These are phyloP conservation scores for Clavispora santaluciae DNA, from an alignment of 805 yeast species.

Conservation along the genomic window DNA sequence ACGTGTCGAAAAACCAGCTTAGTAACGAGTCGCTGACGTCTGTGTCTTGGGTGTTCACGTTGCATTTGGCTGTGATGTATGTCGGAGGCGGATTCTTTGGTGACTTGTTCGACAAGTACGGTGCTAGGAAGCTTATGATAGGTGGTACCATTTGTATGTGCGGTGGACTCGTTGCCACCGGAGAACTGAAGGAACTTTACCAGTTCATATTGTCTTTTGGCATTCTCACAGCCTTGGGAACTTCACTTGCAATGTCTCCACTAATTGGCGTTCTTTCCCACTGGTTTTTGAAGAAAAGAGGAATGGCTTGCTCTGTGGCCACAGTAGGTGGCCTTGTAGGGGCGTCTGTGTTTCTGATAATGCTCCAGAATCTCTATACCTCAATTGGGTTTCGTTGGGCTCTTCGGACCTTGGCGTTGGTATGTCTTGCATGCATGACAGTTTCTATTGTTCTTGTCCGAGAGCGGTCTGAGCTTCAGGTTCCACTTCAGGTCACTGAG, in stretches of 20 bases:
- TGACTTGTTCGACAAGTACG: constrained; percentile 41
- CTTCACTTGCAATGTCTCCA: constrained; percentile 39
- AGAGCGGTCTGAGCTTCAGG: too few species aligned
- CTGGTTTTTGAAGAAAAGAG: constrained; percentile 41
- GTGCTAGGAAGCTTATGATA: constrained; percentile 34
- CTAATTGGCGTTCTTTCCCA: constrained; percentile 41
- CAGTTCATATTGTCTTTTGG: constrained; percentile 54
- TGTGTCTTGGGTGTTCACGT: constrained; percentile 19
- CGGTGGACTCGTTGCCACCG: constrained; percentile 42
- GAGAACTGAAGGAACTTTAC: constrained; percentile 39
- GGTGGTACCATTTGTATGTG: constrained; percentile 33
- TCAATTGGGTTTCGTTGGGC: constrained; percentile 52
- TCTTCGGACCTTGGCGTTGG: constrained; percentile 43
- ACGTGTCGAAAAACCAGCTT: constrained; percentile 15
- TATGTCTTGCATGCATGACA: constrained; percentile 34
- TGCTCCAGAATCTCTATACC: constrained; percentile 45
- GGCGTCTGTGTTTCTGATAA: constrained; percentile 49
- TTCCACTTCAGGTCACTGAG: too few species aligned
- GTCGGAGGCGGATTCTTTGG: constrained; percentile 37
- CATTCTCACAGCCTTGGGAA: constrained; percentile 42
- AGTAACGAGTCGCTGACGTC: constrained; percentile 8
- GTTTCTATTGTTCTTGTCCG: constrained; percentile 7
- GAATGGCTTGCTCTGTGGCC: constrained; percentile 41
- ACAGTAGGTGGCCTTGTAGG: constrained; percentile 51
- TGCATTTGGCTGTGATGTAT: constrained; percentile 16